Conservation (phyloP, 2,329 filamentous ascomycete genomes). For the Sporothrix variecibatus region DNA sequence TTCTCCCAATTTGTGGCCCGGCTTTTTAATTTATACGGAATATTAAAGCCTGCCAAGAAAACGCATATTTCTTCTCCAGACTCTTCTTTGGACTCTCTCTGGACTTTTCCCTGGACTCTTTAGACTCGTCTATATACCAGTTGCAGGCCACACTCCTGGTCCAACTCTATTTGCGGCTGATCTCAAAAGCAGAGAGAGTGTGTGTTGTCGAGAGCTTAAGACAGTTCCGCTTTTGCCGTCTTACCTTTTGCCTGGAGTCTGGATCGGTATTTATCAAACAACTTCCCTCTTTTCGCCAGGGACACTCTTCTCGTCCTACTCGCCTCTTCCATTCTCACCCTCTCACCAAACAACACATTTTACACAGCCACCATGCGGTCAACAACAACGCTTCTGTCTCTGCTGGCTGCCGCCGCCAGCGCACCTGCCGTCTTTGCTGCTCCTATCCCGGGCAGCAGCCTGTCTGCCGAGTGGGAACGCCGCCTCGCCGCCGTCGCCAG, state of each 20-base stretch:
- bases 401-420: conserved; percentile 21
- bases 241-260: background rate
- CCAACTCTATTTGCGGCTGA: conserved; percentile 3
- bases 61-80: background rate
- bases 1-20: background rate
- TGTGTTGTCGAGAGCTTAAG: background rate
- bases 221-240: background rate
- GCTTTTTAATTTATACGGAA: conserved; percentile 16
- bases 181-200: background rate
- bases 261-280: conserved; percentile 2
- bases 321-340: background rate
- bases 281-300: background rate
- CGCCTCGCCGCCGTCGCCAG: conserved; percentile 4
- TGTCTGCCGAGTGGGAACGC: conserved; percentile 16
- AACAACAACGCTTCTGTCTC: conserved; percentile 21
- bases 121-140: background rate
- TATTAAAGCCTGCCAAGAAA: conserved; percentile 10
- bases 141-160: background rate
- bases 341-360: background rate
- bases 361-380: conserved; percentile 20
- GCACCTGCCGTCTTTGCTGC: conserved; percentile 18
- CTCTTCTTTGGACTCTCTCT: background rate
- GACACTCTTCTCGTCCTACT: background rate
- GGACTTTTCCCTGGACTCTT: background rate
- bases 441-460: conserved; percentile 1